Conservation (phyloP, 129 eudicot genomes). For the Cynara cardunculus region DNA sequence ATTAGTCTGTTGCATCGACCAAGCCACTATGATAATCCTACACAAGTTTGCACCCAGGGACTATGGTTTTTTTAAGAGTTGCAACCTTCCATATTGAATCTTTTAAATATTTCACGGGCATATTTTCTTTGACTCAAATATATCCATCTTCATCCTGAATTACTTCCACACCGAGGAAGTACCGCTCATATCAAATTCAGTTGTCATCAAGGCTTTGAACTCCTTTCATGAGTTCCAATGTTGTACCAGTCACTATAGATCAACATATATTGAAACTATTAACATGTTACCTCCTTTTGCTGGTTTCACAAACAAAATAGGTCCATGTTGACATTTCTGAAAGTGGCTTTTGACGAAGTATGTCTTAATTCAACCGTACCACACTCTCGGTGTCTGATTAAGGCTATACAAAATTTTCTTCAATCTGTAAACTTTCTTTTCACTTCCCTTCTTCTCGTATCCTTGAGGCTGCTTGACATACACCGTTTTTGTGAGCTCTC, state of each 20-base stretch:
- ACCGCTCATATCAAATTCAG: too few relatives aligned
- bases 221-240: background rate
- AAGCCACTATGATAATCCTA: too few relatives aligned
- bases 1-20: too few relatives aligned
- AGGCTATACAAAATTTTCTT: background rate
- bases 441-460: background rate
- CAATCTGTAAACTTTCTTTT: background rate
- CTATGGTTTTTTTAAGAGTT: too few relatives aligned
- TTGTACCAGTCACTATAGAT: background rate
- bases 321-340: background rate
- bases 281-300: background rate
- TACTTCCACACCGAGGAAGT: too few relatives aligned
- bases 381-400: background rate
- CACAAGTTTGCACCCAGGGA: too few relatives aligned
- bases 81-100: background rate
- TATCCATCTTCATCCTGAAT: too few relatives aligned
- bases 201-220: too few relatives aligned
- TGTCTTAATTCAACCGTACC: background rate
- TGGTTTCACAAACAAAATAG: background rate
- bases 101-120: background rate
- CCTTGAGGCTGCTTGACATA: background rate
- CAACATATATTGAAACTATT: background rate
- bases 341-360: background rate
- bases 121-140: too few relatives aligned
- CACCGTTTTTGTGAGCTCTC: background rate